Evolutionary conservation across 306 rosid species (phyloP), one percentile per base, ranked within the genome.

Genomic region (Quercus aquifolioides): DNA sequence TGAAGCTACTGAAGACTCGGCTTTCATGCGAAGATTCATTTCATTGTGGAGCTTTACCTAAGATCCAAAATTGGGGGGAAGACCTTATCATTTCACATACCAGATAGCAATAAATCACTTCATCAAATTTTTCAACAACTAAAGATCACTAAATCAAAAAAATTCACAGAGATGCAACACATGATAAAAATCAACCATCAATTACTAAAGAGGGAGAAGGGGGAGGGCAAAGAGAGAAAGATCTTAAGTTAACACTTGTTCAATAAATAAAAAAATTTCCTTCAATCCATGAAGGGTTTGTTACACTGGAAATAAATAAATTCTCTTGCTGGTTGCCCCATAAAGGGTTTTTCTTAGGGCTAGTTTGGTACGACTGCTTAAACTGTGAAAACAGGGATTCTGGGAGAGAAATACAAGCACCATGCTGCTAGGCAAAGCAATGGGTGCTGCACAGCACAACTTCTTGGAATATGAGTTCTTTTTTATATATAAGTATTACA

Each of bases 21-120:
- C 97, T 83, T 91, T 89, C 72, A 79, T 21, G 79, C 89, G 93
- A 86, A 90, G 90, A 79, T 85, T 85, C 15, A 56, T 69, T 87
- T 92, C 98, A 75, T 81, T 90, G 87, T 89, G 89, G 76, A 91
- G 82, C 90, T 91, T 94, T 55, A 85, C 90, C 99, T 94, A 81
- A 78, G 80, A 75, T 78, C 60, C 76, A 80, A 55, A 65, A 6
- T 14, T 9, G 51, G 28, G 12, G 12, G 12, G 26, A 67, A 9
- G 51, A 18, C 26, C 72, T 35, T 19, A 67, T 35, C 72, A 46
- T 58, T 28, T 69, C 69, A 30, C 55, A 38, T 18, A 20, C 67
- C 71, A 59, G 15, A 60, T 13, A 4, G 35, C 26, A 55, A 75
- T 10, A 3, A 25, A 57, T 41, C n/a, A 51, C 2, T 4, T 14